A percentile compares a stretch with the other conserved stretches of the same genome.
These are phyloP conservation scores for Rhizopogon roseolus DNA, from an alignment of 768 basidiomycete genomes.

Conservation along the genomic window DNA sequence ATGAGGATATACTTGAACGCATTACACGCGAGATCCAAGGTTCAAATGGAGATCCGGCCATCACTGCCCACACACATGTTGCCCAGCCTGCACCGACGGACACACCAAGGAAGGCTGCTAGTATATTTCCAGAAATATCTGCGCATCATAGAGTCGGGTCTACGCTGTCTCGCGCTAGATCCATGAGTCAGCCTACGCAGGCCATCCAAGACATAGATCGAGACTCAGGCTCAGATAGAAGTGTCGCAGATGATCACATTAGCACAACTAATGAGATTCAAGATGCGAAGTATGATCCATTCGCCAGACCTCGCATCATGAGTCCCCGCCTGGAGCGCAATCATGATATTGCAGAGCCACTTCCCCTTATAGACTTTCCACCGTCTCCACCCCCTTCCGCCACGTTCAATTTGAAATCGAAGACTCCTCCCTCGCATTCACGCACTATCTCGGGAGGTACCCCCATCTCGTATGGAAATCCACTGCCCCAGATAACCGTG, in stretches of 20 bases:
- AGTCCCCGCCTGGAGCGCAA: too few relatives aligned
- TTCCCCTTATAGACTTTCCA: background rate
- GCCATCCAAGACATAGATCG: constrained; percentile 3
- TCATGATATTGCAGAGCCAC: background rate
- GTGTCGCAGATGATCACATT: background rate
- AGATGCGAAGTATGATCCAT: too few relatives aligned
- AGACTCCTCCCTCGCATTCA: constrained; percentile 4
- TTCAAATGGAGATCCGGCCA: constrained; percentile 8
- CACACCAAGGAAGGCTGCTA: constrained; percentile 6
- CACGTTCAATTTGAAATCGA: background rate
- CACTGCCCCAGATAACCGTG: background rate
- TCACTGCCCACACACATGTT: background rate
- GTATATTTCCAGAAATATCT: constrained; percentile 13
- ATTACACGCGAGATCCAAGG: constrained; percentile 17
- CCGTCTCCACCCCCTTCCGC: background rate
- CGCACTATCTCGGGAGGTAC: background rate
- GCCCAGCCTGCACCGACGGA: background rate
- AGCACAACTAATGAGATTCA: too few relatives aligned
- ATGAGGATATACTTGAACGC: constrained; percentile 13
- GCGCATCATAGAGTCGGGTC: constrained; percentile 11
- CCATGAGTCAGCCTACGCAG: constrained; percentile 7
- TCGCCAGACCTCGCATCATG: too few relatives aligned
- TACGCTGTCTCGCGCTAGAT: constrained; percentile 2
- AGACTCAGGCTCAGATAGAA: constrained; percentile 2
- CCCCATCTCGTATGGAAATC: background rate